Conservation (phyloP, 306 rosid genomes). For the Ceratonia siliqua region DNA sequence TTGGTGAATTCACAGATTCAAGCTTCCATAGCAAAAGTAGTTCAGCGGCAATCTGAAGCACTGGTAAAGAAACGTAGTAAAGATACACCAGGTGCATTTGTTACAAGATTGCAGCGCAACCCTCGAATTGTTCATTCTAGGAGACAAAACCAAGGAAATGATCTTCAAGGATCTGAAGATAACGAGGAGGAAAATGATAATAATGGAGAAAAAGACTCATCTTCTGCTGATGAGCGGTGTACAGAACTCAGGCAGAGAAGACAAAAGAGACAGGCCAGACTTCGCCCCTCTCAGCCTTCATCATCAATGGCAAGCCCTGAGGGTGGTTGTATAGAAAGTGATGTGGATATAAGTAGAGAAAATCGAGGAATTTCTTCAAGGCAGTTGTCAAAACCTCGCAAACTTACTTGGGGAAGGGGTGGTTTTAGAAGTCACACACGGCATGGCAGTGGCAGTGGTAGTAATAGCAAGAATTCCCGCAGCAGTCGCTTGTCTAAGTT, state of each 20-base stretch:
- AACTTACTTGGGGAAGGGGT: slow-evolving; percentile 89
- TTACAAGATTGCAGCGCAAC: slow-evolving; percentile 66
- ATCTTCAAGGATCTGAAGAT: slow-evolving; percentile 68
- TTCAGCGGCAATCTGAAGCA: slow-evolving; percentile 89
- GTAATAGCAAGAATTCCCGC: slow-evolving; percentile 63
- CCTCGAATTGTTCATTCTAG: slow-evolving; percentile 56
- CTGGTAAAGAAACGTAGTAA: slow-evolving; percentile 64
- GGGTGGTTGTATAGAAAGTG: slow-evolving; percentile 63
- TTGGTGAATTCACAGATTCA: slow-evolving; percentile 44
- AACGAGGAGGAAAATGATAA: slow-evolving; percentile 68
- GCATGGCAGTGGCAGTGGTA: slow-evolving; percentile 66
- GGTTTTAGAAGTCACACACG: slow-evolving; percentile 83
- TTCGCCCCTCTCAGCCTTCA: slow-evolving; percentile 71
- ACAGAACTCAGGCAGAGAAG: slow-evolving; percentile 59
- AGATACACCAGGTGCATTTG: slow-evolving; percentile 52
- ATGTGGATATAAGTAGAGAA: slow-evolving; percentile 60
- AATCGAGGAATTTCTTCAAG: slow-evolving; percentile 62
- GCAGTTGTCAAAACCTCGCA: slow-evolving; percentile 61
- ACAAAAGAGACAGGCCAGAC: slow-evolving; percentile 59
- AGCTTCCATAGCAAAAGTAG: slow-evolving; percentile 54
- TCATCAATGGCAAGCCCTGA: slow-evolving; percentile 64
- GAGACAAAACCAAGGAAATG: slow-evolving; percentile 59
- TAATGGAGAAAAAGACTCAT: slow-evolving; percentile 60
- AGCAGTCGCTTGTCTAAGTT: slow-evolving; percentile 65
- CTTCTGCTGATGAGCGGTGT: slow-evolving; percentile 66